Conservation (phyloP, 352 stramenopile species). For the Globisporangium cylindrosporum region DNA sequence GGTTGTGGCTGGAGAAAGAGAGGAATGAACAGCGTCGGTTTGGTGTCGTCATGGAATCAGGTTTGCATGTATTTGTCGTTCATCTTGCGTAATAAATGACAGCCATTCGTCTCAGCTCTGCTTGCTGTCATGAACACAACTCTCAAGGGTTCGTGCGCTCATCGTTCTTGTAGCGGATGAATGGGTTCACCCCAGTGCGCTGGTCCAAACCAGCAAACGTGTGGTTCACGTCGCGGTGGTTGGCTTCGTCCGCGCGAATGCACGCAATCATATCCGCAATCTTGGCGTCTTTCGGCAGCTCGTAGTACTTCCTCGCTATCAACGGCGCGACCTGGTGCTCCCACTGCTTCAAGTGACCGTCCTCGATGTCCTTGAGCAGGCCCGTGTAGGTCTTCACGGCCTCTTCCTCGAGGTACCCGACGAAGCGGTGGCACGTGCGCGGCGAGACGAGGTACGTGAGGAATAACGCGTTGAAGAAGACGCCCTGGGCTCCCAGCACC, state of each 20-base stretch:
- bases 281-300: conserved; percentile 35
- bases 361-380: conserved; percentile 87
- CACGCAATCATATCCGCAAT: conserved; percentile 65
- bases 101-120: too few relatives aligned
- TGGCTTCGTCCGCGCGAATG: conserved; percentile 72
- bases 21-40: too few relatives aligned
- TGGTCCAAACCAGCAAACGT: conserved; percentile 37
- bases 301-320: conserved; percentile 89
- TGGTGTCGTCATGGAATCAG: too few relatives aligned
- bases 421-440: conserved; percentile 88
- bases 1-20: not conserved
- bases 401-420: conserved; percentile 93
- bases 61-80: too few relatives aligned
- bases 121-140: too few relatives aligned
- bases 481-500: conserved; percentile 78
- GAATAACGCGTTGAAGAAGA: conserved; percentile 86
- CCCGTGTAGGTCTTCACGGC: conserved; percentile 91
- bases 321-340: conserved; percentile 53
- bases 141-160: not conserved
- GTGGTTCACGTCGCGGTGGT: conserved; percentile 81
- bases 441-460: conserved; percentile 86
- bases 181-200: conserved; percentile 29
- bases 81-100: too few relatives aligned
- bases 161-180: conserved; percentile 29
- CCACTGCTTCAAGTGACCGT: conserved; percentile 77